These are phyloP conservation scores for Colletotrichum sp. DNA, from an alignment of 2,329 filamentous ascomycete species.

Conservation along the genomic window DNA sequence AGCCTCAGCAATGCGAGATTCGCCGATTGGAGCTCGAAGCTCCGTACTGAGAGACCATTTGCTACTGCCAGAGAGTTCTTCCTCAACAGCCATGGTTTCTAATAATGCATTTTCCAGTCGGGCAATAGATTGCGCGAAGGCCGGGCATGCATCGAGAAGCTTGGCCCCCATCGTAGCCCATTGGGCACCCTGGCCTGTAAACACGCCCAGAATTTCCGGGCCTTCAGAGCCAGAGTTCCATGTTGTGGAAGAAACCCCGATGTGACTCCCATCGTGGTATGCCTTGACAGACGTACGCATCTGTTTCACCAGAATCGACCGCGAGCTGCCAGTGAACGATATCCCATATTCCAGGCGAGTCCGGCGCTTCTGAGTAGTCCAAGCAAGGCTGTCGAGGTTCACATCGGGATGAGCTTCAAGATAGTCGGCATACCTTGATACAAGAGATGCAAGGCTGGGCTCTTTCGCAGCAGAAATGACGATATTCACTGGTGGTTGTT, in stretches of 20 bases:
- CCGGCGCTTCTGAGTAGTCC: slow-evolving; percentile 21
- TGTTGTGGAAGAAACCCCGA: slow-evolving; percentile 16
- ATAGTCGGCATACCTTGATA: background rate
- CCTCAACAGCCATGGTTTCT: background rate
- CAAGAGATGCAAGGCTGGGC: background rate
- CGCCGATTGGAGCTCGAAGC: background rate
- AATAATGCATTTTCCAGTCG: slow-evolving; percentile 14
- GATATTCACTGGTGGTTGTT: background rate
- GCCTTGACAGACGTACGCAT: slow-evolving; percentile 7
- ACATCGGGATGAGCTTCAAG: background rate
- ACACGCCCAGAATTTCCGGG: slow-evolving; percentile 13
- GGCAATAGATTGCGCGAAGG: slow-evolving; percentile 2
- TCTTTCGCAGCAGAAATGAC: background rate
- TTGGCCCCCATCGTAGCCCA: slow-evolving; percentile 24
- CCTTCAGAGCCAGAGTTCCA: background rate
- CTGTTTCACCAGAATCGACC: background rate
- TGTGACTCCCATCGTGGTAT: background rate
- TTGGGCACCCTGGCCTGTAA: slow-evolving; percentile 30
- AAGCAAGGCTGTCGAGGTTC: slow-evolving; percentile 10
- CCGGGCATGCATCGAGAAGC: slow-evolving; percentile 1
- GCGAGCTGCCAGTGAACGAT: slow-evolving; percentile 23
- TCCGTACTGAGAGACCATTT: background rate
- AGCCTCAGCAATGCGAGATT: background rate
- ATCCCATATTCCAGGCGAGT: background rate
- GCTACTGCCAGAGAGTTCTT: background rate